A percentile compares a stretch with the other conserved stretches of the same genome.
These are phyloP conservation scores for Leptographium wingfieldii DNA, from an alignment of 2,329 filamentous ascomycete genomes.

Conservation along the genomic window DNA sequence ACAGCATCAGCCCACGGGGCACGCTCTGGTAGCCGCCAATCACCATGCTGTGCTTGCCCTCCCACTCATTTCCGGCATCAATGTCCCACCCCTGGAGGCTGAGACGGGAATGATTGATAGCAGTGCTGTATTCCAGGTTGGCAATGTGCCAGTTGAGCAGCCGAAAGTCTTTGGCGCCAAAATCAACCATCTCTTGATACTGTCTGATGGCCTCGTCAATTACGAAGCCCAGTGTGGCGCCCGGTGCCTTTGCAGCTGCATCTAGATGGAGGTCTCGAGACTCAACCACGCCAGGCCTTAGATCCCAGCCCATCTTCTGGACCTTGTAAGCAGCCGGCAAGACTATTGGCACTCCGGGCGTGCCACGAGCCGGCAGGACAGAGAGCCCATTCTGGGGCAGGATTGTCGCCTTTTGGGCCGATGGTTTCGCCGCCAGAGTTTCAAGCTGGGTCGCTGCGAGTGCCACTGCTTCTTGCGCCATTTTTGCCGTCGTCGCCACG, in stretches of 20 bases:
- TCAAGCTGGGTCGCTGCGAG: no score
- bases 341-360: conserved; percentile 52
- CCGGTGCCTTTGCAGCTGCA: conserved; percentile 45
- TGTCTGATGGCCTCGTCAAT: conserved; percentile 86
- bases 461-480: conserved; percentile 12
- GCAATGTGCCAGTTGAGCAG: conserved; percentile 97
- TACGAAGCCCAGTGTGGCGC: conserved; percentile 75
- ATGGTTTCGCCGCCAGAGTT: not conserved
- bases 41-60: conserved; percentile 86
- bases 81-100: conserved; percentile 93
- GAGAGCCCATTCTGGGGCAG: not conserved
- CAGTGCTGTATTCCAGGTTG: conserved; percentile 96
- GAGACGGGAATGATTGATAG: conserved; percentile 71
- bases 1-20: conserved; percentile 70
- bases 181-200: conserved; percentile 69
- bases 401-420: not conserved
- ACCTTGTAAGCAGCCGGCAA: conserved; percentile 66
- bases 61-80: conserved; percentile 94
- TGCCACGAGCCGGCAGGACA: not conserved
- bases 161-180: conserved; percentile 77
- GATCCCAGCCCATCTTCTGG: conserved; percentile 67
- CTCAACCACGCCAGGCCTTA: conserved; percentile 51
- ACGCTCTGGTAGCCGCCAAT: conserved; percentile 90
- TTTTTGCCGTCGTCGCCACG: conserved; percentile 27
- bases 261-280: conserved; percentile 61